phyloP scores from a whole-genome alignment of 1,284 basidiomycete species.

The Lentinula novae-zelandiae region DNA sequence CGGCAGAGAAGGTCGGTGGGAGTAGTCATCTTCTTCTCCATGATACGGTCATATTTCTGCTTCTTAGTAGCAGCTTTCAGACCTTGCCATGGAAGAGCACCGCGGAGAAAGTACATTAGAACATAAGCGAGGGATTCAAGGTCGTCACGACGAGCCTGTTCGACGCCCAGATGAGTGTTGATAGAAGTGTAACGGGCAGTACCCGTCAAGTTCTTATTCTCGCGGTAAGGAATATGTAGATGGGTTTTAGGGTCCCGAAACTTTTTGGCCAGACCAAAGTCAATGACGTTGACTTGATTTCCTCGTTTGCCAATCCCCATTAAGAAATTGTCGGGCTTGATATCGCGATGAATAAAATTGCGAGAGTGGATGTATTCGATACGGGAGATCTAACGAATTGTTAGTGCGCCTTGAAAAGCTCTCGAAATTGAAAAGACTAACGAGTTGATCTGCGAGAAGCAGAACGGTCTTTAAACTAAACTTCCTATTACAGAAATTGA shows the following conservation, averaged over 20 bases:
- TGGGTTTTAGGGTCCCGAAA: conserved; percentile 99
- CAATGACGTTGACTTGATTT: conserved; percentile 99
- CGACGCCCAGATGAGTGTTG: conserved; percentile 97
- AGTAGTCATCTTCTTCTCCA: conserved; percentile 99
- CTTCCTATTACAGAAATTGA: conserved; percentile 99
- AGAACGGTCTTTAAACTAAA: conserved; percentile 97
- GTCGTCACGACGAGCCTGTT: conserved; percentile 95
- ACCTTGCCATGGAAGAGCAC: conserved; percentile 95
- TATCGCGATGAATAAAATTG: conserved; percentile 99
- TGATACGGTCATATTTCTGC: conserved; percentile 99
- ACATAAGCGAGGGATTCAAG: conserved; percentile 96
- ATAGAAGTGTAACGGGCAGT: conserved; percentile 99
- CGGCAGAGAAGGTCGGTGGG: conserved; percentile 95
- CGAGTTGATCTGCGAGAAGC: conserved; percentile 94
- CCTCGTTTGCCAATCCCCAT: conserved; percentile 99
- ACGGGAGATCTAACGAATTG: conserved; percentile 78
- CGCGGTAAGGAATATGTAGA: conserved; percentile 97
- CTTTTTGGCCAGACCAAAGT: conserved; percentile 99
- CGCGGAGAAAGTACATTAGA: conserved; percentile 97
- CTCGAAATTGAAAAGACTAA: conserved; percentile 35
- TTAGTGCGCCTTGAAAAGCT: conserved; percentile 16
- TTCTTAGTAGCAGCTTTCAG: conserved; percentile 99
- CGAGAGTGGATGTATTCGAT: conserved; percentile 99
- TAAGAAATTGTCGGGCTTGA: conserved; percentile 99
- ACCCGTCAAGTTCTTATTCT: conserved; percentile 99